phyloP scores from a whole-genome alignment of 192 early-diverging fungal genomes.

The Coemansia sp. region DNA sequence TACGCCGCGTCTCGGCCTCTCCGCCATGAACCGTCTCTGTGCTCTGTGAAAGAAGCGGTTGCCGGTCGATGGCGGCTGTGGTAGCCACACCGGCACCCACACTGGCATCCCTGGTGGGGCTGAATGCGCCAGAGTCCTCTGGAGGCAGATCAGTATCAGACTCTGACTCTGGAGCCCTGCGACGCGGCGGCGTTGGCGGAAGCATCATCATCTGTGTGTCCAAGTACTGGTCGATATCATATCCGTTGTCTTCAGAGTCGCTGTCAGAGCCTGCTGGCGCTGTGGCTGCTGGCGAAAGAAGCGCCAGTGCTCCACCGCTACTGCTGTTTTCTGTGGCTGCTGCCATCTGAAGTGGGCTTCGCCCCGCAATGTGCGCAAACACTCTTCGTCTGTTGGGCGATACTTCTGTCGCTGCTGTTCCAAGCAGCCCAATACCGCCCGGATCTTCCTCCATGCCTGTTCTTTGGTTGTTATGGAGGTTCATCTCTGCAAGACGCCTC shows the following conservation, averaged over 20 bases:
- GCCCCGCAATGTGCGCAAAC: slow-evolving; percentile 41
- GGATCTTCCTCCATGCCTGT: background rate
- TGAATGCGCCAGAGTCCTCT: background rate
- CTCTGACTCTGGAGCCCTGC: slow-evolving; percentile 21
- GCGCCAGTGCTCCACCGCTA: background rate
- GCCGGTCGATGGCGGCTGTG: background rate
- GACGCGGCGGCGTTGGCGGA: slow-evolving; percentile 35
- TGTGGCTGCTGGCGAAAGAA: background rate
- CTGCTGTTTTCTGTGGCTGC: background rate
- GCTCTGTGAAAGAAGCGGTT: background rate
- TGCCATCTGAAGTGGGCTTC: slow-evolving; percentile 5
- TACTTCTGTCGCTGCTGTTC: slow-evolving; percentile 1
- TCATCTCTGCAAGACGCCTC: background rate
- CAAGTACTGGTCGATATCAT: slow-evolving; percentile 18
- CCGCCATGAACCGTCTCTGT: background rate
- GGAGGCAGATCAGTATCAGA: slow-evolving; percentile 6
- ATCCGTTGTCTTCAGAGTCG: slow-evolving; percentile 5
- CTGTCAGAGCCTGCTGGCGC: slow-evolving; percentile 1
- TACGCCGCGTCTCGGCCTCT: slow-evolving; percentile 14
- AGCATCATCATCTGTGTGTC: slow-evolving; percentile 20
- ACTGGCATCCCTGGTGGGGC: too few species aligned
- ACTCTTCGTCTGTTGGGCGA: slow-evolving; percentile 28
- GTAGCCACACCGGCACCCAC: too few species aligned
- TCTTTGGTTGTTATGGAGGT: background rate
- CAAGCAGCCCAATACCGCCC: background rate